Percentiles rank a stretch among this genome's conserved stretches.
Evolutionary conservation across 2,329 filamentous ascomycete genomes (phyloP).

Genomic region (Fusarium coicis): DNA sequence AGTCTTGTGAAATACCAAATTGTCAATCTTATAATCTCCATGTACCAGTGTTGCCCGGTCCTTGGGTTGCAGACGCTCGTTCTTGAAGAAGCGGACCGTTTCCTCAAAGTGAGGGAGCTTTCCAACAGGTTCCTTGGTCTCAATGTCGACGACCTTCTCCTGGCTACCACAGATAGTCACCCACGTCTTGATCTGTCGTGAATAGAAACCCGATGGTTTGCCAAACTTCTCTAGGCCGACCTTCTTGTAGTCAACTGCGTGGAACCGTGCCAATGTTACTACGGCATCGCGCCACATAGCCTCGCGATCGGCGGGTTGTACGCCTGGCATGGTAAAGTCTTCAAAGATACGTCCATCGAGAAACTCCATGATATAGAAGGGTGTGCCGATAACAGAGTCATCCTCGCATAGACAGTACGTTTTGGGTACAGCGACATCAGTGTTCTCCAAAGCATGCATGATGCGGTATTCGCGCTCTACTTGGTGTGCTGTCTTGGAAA

Average conservation of each 20-base stretch:
- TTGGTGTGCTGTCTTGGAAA: constrained; percentile 94
- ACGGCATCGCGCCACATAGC: constrained; percentile 90
- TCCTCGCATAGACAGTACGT: constrained; percentile 90
- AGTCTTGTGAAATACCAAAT: constrained; percentile 88
- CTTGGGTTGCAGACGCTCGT: constrained; percentile 74
- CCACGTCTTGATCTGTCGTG: constrained; percentile 87
- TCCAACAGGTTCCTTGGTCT: constrained; percentile 81
- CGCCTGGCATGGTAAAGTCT: constrained; percentile 82
- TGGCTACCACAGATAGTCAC: constrained; percentile 81
- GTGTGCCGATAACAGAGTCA: constrained; percentile 79
- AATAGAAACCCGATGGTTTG: constrained; percentile 80
- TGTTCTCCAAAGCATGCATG: constrained; percentile 81
- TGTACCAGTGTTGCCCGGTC: constrained; percentile 87
- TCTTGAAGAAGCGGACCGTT: constrained; percentile 80
- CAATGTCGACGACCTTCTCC: constrained; percentile 77
- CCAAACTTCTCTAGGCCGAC: constrained; percentile 81
- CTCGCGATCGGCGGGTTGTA: constrained; percentile 73
- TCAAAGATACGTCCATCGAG: constrained; percentile 94
- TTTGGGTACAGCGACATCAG: constrained; percentile 86
- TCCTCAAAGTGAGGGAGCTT: constrained; percentile 85
- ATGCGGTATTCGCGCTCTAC: constrained; percentile 96
- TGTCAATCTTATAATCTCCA: constrained; percentile 97
- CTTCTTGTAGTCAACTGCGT: constrained; percentile 73
- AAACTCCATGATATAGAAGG: constrained; percentile 98
- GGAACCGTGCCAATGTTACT: constrained; percentile 84